phyloP scores from a whole-genome alignment of 495 filamentous ascomycete species.

The Chaetomium tenue region DNA sequence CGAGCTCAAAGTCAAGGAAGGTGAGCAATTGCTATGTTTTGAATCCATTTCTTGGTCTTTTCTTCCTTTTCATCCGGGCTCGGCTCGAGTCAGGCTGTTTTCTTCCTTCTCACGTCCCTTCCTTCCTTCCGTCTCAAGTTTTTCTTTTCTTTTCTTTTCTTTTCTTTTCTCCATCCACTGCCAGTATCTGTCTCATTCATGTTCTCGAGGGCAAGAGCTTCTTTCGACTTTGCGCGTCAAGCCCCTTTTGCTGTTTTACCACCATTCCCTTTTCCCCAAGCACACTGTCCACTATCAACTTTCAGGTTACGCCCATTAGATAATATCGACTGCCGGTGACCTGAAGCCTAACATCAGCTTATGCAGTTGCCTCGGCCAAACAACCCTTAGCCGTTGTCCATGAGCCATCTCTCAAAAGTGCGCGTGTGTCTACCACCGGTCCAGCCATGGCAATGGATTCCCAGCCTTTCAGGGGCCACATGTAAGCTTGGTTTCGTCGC shows the following conservation, averaged over 20 bases:
- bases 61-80: not conserved
- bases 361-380: not conserved
- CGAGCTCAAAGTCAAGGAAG: not conserved
- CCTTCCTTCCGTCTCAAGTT: not conserved
- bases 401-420: not conserved
- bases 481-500: conserved; percentile 6
- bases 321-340: not conserved
- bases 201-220: not conserved
- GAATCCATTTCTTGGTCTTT: not conserved
- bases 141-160: not conserved
- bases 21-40: conserved; percentile 15
- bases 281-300: not conserved
- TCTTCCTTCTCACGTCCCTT: not conserved
- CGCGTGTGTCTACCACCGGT: not conserved
- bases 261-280: no score
- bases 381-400: not conserved
- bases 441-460: conserved; percentile 17
- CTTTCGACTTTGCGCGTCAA: no score
- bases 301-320: not conserved
- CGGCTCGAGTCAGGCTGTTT: not conserved
- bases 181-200: not conserved
- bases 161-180: not conserved
- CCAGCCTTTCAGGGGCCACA: conserved; percentile 8
- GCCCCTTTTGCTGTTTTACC: no score
- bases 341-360: conserved; percentile 5